Evolutionary conservation across 768 basidiomycete genomes (phyloP).

Genomic region (Hortiboletus flavorubellus): DNA sequence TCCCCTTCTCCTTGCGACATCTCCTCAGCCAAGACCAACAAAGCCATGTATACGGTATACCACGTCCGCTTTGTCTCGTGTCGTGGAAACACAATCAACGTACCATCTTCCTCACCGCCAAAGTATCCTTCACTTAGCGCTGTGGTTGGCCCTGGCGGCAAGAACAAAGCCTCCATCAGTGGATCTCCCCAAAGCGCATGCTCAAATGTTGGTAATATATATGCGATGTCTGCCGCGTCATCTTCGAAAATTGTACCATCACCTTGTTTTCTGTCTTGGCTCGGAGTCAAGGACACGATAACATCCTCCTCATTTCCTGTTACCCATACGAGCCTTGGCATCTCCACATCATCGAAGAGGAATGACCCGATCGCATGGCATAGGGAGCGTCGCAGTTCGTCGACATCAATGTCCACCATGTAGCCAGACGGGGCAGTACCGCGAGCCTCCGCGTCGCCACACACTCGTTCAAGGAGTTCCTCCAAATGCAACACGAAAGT

Average conservation of each 20-base stretch:
- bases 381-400: conserved; percentile 47
- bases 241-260: conserved; percentile 10
- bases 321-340: conserved; percentile 64
- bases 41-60: conserved; percentile 67
- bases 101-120: conserved; percentile 41
- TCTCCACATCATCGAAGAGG: conserved; percentile 75
- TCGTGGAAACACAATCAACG: conserved; percentile 53
- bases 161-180: conserved; percentile 63
- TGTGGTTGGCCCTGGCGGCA: conserved; percentile 42
- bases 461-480: conserved; percentile 45
- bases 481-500: conserved; percentile 63
- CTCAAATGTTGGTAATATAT: conserved; percentile 40
- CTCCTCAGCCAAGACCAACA: conserved; percentile 49
- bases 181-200: conserved; percentile 78
- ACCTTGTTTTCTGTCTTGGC: not conserved
- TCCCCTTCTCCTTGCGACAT: conserved; percentile 12
- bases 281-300: conserved; percentile 40
- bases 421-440: conserved; percentile 3
- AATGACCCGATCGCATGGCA: conserved; percentile 71
- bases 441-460: conserved; percentile 20
- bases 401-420: conserved; percentile 28
- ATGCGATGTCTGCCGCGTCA: conserved; percentile 27
- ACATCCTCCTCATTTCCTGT: conserved; percentile 59
- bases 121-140: conserved; percentile 63
- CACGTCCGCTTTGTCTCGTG: conserved; percentile 75